Percentiles rank a stretch among this genome's conserved stretches.
These are phyloP conservation scores for Nigrospora oryzae DNA, from an alignment of 2,329 filamentous ascomycete genomes.

Conservation along the genomic window DNA sequence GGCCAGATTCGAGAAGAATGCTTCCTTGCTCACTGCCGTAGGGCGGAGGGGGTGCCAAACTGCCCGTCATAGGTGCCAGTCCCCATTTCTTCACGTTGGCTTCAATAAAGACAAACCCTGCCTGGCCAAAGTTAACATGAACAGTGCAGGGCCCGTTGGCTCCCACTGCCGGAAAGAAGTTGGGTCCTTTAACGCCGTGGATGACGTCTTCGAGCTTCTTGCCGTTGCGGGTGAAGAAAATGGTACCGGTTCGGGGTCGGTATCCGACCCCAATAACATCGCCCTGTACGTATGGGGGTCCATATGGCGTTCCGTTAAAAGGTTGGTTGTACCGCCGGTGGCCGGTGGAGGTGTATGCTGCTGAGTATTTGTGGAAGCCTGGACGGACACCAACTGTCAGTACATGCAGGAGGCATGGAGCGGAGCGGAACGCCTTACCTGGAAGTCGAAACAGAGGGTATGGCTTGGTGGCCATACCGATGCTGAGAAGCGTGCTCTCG, in stretches of 20 bases:
- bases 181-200: conserved; percentile 87
- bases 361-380: conserved; percentile 89
- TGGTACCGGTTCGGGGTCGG: conserved; percentile 82
- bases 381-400: conserved; percentile 13
- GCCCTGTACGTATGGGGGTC: conserved; percentile 78
- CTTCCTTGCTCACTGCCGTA: conserved; percentile 97
- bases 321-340: conserved; percentile 88
- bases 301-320: conserved; percentile 72
- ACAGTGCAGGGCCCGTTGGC: conserved; percentile 88
- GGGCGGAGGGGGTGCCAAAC: conserved; percentile 86
- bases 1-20: conserved; percentile 83
- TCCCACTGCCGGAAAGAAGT: conserved; percentile 96
- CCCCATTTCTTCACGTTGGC: conserved; percentile 99
- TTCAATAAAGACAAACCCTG: conserved; percentile 97
- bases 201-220: conserved; percentile 94
- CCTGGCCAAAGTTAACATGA: conserved; percentile 96
- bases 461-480: conserved; percentile 93
- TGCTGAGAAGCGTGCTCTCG: conserved; percentile 75
- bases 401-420: conserved; percentile 1
- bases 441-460: conserved; percentile 92
- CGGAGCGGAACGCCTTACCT: conserved; percentile 47
- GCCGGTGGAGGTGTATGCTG: conserved; percentile 84
- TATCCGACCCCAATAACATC: conserved; percentile 96
- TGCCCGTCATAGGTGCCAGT: conserved; percentile 89
- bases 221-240: conserved; percentile 98